Base-by-base conservation (phyloP, 306 rosid species). In the Rosa multiflora region DNA sequence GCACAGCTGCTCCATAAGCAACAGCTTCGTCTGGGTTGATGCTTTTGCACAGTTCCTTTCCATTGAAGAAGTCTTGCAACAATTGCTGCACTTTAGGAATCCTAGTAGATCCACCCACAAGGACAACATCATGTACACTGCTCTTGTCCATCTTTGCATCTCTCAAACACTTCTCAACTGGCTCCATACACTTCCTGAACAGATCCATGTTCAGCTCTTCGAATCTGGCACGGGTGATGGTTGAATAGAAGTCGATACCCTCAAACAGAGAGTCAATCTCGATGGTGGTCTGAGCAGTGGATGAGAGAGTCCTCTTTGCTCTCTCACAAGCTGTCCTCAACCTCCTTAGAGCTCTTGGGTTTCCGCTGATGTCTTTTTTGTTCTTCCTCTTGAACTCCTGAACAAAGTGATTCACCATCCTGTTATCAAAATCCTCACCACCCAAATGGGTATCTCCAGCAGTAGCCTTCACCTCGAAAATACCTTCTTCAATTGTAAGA, bases 111-210 rank as follows among this genome's bases (percentile, higher is more conserved):
- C 67, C 67, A 11, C 67, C 67, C 6, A 62, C 67, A 62, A 62
- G 67, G 17, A 62, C 67, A 23, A 62, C 67, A 62, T 62, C 67
- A 29, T 62, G 67, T 40, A 62, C 67, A 62, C 40, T 62, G 67
- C 67, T 62, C 67, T 62, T 62, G 40, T 62, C 67, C 67, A 62
- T 62, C 67, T 62, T 62, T 5, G 67, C 67, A 62, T 62, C 67
- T 10, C 67, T 23, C 67, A 62, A 12, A 29, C 67, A 58, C 64
- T 58, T n/a, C 35, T 58, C 64, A 58, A 58, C 64, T 4, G 64
- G 64, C 35, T 58, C 64, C 64, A 58, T 58, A 23, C 64, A 58
- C 32, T 58, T 58, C 32, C 64, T 21, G 32, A 58, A 58, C 64
- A 58, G 0, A 58, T n/a, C 64, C 64, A 58, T 58, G 13, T 58